Conservation (phyloP, 2,329 filamentous ascomycete species). For the Sporothrix globosa region DNA sequence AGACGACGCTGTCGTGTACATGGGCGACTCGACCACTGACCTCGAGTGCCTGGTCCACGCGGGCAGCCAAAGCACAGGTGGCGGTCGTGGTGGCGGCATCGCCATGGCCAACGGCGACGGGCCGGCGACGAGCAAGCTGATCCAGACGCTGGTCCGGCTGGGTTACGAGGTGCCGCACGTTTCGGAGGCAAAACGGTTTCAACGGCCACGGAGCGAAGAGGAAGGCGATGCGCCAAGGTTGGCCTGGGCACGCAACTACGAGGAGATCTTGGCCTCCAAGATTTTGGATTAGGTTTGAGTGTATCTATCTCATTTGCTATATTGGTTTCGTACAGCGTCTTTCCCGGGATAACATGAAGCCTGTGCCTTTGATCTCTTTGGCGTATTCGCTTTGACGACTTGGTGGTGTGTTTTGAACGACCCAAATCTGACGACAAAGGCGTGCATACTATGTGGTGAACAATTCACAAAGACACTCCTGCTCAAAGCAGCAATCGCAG, state of each 20-base stretch:
- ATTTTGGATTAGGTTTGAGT: constrained; percentile 22
- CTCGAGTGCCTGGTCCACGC: constrained; percentile 54
- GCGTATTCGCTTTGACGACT: not conserved
- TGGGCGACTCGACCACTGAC: constrained; percentile 62
- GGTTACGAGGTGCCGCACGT: constrained; percentile 48
- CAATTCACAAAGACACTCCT: not conserved
- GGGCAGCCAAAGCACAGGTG: constrained; percentile 34
- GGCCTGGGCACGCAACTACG: constrained; percentile 51
- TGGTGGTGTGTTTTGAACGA: not conserved
- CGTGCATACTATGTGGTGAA: not conserved
- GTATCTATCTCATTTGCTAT: not conserved
- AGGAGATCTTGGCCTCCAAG: constrained; percentile 45
- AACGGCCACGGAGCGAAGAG: not conserved
- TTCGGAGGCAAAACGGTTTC: constrained; percentile 31
- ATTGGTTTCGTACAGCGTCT: not conserved
- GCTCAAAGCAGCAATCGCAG: not conserved
- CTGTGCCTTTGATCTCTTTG: not conserved
- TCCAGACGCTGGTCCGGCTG: constrained; percentile 46
- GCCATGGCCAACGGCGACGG: constrained; percentile 48
- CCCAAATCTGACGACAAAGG: not conserved
- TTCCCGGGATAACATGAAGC: not conserved
- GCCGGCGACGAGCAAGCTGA: constrained; percentile 39
- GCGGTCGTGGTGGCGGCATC: constrained; percentile 46
- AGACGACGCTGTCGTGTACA: constrained; percentile 48
- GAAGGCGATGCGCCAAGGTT: constrained; percentile 37